Evolutionary conservation across 306 rosid species (phyloP), one percentile per base, ranked within the genome.

Genomic region (Ormosia emarginata): DNA sequence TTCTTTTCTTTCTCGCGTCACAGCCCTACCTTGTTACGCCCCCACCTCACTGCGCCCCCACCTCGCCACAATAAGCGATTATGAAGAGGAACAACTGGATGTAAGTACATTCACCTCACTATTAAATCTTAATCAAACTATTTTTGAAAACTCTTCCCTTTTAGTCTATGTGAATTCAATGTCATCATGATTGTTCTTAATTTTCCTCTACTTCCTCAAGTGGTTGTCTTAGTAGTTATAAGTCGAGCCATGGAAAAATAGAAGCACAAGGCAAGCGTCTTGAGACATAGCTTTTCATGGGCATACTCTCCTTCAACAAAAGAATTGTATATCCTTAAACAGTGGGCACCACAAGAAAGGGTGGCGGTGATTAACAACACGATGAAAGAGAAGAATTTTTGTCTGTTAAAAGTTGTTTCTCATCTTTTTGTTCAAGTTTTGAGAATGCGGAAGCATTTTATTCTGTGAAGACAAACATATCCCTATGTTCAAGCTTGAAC

Each of bases 211-310:
- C 50, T 18, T 67, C 56, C 40, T 58, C 85, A 92, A 97, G 91
- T 81, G 39, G 87, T 92, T 77, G 90, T 90, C 50, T 92, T 92
- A 8, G 92, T 74, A 3, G 92, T 94, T 67, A 88, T 88, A 79
- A 91, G 91, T 75, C 64, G 86, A 39, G 93, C 90, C 2, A 79
- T 88, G 87, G 93, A 94, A 41, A 92, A 89, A 84, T 75, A 88
- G 79, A 90, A 79, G 79, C 85, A 79, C 32, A 92, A 79, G 78
- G 76, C 87, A 0, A 83, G 82, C 71, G 37, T 53, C 11, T 78
- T 74, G 85, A 71, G 86, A 37, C 92, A 90, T 18, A 80, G 89
- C 80, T 84, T 92, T 80, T 87, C 94, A 0, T 90, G 89, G 87
- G 87, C 88, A 24, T 92, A 86, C 83, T 88, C 93, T 75, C 90